Percentiles rank a stretch among this genome's conserved stretches.
These are phyloP conservation scores for Puccinia novopanici DNA, from an alignment of 1,284 basidiomycete genomes.

Conservation along the genomic window DNA sequence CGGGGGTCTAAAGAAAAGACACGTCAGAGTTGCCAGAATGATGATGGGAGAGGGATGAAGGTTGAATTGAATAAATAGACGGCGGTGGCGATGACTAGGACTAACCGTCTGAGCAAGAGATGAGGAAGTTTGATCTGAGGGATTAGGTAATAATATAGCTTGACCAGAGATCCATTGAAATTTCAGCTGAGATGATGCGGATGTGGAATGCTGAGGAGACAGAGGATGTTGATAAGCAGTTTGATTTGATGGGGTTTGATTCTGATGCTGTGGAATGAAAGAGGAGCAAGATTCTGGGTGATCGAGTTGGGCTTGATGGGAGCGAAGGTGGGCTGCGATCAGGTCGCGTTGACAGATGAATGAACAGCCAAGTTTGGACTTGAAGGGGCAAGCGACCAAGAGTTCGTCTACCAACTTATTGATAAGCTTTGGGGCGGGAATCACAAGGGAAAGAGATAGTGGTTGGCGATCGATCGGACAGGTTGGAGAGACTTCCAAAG, in stretches of 20 bases:
- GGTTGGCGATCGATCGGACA: constrained; percentile 53
- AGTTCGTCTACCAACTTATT: constrained; percentile 53
- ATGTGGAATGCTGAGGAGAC: constrained; percentile 4
- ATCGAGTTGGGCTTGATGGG: constrained; percentile 25
- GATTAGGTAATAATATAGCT: neutral
- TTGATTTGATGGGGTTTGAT: neutral
- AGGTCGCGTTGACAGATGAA: constrained; percentile 44
- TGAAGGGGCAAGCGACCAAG: constrained; percentile 51
- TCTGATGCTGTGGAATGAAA: neutral
- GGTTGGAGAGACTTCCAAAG: constrained; percentile 50
- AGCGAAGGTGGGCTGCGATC: constrained; percentile 21
- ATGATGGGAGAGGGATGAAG: neutral
- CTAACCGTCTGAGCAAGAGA: constrained; percentile 12
- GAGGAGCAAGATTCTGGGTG: constrained; percentile 1
- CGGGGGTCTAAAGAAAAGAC: neutral
- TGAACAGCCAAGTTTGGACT: constrained; percentile 22
- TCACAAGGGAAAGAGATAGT: constrained; percentile 34
- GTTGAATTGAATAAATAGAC: neutral
- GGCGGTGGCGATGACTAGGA: neutral
- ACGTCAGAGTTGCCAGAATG: neutral
- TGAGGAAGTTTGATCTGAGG: neutral
- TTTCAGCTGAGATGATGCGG: neutral
- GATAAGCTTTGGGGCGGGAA: constrained; percentile 51
- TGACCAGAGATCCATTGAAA: constrained; percentile 25
- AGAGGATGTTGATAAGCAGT: neutral